Evolutionary conservation across 1,284 basidiomycete species (phyloP), one percentile per base, ranked within the genome.

Genomic region (Singerocomus inundabilis): DNA sequence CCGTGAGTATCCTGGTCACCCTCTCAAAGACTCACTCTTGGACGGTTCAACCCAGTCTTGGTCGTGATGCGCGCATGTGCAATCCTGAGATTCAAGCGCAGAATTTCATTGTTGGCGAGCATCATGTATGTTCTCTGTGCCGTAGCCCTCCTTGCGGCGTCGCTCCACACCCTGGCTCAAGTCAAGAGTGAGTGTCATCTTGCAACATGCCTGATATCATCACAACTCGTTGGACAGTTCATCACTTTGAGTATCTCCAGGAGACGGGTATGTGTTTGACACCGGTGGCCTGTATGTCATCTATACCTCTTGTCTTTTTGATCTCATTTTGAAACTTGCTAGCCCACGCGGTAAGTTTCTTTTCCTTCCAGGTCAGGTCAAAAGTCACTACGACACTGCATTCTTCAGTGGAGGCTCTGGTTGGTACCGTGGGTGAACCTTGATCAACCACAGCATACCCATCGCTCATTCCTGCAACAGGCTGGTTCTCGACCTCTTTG

Each of bases 61-160:
- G 63, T 67, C 11, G 41, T 52, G 4, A 46, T 64, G 42, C 64
- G 63, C 11, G 42, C 59, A 10, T 60, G 59, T 42, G 55, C 63
- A n/a, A 43, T 64, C 35, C 29, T 49, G 21, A 29, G 52, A 38
- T 58, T 28, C 33, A 52, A 34, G 8, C 61, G 31, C 21, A 29
- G 37, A 8, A 13, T 53, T 28, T n/a, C 21, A 13, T 3, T 26
- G 7, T 11, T 18, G 4, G 28, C 31, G 28, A 48, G 26, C 15
- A 10, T 9, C 8, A 0, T 57, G 8, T 67, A 64, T 32, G 2
- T 48, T 16, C 2, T 57, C 9, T 64, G 54, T 16, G 39, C 39
- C 6, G 0, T 47, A 2, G 10, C 3, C 10, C 5, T 57, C 7
- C 25, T 59, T 26, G 43, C 36, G 2, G 6, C 40, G 8, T 32